These are phyloP conservation scores for Tolypocladium tundrense DNA, from an alignment of 2,329 filamentous ascomycete genomes.

Conservation along the genomic window DNA sequence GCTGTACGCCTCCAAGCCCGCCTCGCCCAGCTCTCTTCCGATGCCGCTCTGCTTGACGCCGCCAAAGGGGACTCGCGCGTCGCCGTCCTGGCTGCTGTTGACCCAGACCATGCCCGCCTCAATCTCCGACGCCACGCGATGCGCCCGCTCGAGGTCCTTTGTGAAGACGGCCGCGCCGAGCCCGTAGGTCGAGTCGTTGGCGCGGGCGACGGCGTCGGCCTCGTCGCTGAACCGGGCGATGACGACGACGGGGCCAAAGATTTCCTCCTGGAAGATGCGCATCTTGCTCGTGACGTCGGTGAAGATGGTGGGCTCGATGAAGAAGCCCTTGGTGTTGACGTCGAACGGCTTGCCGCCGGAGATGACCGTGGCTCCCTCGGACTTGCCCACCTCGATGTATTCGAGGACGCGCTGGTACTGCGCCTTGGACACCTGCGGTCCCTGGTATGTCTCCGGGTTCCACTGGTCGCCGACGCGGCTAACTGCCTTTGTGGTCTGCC, in stretches of 20 bases:
- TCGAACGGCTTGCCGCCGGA: constrained; percentile 47
- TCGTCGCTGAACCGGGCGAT: constrained; percentile 32
- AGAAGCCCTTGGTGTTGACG: constrained; percentile 28
- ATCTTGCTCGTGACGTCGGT: constrained; percentile 30
- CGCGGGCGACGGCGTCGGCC: constrained; percentile 29
- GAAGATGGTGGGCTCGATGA: constrained; percentile 35
- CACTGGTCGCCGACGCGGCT: constrained; percentile 64
- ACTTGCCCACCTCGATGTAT: constrained; percentile 62
- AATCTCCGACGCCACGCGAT: constrained; percentile 43
- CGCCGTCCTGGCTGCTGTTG: constrained; percentile 35
- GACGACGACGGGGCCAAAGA: constrained; percentile 34
- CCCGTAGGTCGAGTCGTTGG: constrained; percentile 48
- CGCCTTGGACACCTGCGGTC: constrained; percentile 60
- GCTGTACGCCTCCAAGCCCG: constrained; percentile 31
- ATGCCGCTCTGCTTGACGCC: constrained; percentile 39
- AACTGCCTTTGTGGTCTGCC: constrained; percentile 44
- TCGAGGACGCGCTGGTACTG: constrained; percentile 62
- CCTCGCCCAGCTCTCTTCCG: constrained; percentile 33
- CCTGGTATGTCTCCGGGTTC: constrained; percentile 58
- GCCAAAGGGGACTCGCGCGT: constrained; percentile 33
- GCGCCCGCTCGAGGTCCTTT: constrained; percentile 39
- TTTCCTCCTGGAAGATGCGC: constrained; percentile 34
- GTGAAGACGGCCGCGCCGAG: constrained; percentile 54
- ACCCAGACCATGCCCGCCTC: constrained; percentile 52
- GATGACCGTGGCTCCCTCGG: constrained; percentile 56